These are phyloP conservation scores for Citrullus amarus DNA, from an alignment of 306 rosid genomes.

Conservation along the genomic window DNA sequence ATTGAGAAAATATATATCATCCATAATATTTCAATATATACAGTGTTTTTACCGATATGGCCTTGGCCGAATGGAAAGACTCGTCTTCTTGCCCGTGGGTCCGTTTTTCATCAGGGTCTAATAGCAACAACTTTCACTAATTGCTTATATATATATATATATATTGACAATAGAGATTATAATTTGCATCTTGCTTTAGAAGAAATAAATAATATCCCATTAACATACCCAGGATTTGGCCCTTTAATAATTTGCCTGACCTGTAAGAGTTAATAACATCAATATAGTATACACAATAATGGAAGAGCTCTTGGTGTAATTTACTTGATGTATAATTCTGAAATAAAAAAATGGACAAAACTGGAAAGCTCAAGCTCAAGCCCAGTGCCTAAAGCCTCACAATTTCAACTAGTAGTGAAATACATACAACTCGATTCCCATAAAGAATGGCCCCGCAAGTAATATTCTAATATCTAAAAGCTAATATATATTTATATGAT, in stretches of 20 bases:
- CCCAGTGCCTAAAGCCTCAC: conserved; percentile 22
- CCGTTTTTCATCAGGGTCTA: too few species aligned
- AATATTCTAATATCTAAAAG: conserved; percentile 25
- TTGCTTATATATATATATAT: too few species aligned
- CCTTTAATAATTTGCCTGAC: neutral
- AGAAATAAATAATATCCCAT: neutral
- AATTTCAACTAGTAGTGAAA: conserved; percentile 14
- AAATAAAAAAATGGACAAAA: conserved; percentile 17
- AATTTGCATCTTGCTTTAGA: neutral
- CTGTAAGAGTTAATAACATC: neutral
- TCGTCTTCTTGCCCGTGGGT: too few species aligned
- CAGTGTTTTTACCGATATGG: too few species aligned
- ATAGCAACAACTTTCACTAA: too few species aligned
- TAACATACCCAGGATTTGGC: neutral
- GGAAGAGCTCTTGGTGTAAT: neutral
- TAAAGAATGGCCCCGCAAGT: conserved; percentile 16
- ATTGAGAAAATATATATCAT: too few species aligned
- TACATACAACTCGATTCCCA: conserved; percentile 22
- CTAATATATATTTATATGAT: neutral
- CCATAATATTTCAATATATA: too few species aligned
- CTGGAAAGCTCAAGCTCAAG: conserved; percentile 27
- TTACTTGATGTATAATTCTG: neutral
- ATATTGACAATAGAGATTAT: neutral
- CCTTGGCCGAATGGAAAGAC: too few species aligned
- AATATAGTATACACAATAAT: neutral